These are phyloP conservation scores for Hippophae rhamnoides DNA, from an alignment of 306 rosid species.

Conservation along the genomic window DNA sequence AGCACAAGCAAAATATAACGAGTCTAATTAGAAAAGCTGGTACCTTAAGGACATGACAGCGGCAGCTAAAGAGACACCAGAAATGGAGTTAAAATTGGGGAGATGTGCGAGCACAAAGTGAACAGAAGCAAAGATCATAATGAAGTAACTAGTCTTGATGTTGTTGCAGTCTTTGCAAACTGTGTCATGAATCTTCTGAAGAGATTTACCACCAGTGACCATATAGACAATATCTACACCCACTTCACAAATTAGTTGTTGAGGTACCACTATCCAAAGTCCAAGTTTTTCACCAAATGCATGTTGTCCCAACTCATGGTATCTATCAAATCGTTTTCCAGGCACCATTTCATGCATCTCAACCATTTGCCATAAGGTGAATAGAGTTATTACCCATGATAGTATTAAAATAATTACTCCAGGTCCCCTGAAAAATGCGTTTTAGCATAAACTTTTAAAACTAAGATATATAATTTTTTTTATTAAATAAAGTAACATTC, in stretches of 20 bases:
- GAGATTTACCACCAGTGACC: constrained; percentile 67
- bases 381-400: constrained; percentile 58
- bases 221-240: constrained; percentile 63
- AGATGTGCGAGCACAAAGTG: constrained; percentile 67
- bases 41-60: constrained; percentile 80
- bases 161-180: constrained; percentile 28
- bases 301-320: constrained; percentile 68
- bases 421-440: constrained; percentile 44
- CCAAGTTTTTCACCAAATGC: constrained; percentile 76
- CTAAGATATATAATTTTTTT: no score
- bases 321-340: constrained; percentile 60
- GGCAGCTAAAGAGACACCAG: constrained; percentile 60
- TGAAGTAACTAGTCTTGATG: constrained; percentile 51
- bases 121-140: constrained; percentile 66
- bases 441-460: no score
- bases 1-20: no score
- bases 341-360: constrained; percentile 86
- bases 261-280: constrained; percentile 71
- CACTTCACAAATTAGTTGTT: constrained; percentile 50
- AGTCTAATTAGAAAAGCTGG: neutral
- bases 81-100: constrained; percentile 59
- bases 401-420: constrained; percentile 41
- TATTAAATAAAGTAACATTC: no score
- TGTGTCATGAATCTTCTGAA: constrained; percentile 44
- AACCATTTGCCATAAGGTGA: constrained; percentile 79